Percentiles rank a stretch among this genome's conserved stretches.
Conservation (phyloP, 208 protist species). For the Endotrypanum monterogeii region DNA sequence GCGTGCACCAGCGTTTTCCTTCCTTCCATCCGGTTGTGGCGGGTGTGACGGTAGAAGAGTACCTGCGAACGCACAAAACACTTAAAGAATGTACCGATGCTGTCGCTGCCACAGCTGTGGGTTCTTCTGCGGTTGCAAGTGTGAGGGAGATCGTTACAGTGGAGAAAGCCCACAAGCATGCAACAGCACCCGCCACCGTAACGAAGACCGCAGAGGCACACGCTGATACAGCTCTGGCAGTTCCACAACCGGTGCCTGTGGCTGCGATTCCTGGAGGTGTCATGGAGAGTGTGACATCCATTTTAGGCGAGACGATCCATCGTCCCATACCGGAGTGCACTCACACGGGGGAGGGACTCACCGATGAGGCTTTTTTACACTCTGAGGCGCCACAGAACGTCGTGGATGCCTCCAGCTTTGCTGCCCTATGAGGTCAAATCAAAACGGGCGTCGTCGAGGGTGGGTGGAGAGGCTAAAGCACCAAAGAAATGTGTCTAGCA, state of each 20-base stretch:
- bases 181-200: not conserved
- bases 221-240: not conserved
- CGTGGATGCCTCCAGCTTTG: conserved; percentile 13
- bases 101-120: not conserved
- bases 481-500: too few species aligned
- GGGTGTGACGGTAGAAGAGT: conserved; percentile 16
- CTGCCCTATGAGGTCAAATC: conserved; percentile 11
- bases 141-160: not conserved
- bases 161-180: not conserved
- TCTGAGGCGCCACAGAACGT: conserved; percentile 15
- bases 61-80: conserved; percentile 12
- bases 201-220: not conserved
- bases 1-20: not conserved
- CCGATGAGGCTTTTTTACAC: conserved; percentile 24
- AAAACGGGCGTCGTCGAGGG: too few species aligned
- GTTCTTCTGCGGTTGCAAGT: not conserved
- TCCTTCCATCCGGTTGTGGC: conserved; percentile 16
- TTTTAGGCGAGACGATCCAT: not conserved
- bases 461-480: not conserved
- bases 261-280: not conserved
- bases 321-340: not conserved
- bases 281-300: too few species aligned
- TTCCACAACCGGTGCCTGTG: not conserved
- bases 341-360: conserved; percentile 6
- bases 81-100: not conserved